Conservation (phyloP, 225 moss, liverwort and hornwort genomes). For the Straminergon stramineum region DNA sequence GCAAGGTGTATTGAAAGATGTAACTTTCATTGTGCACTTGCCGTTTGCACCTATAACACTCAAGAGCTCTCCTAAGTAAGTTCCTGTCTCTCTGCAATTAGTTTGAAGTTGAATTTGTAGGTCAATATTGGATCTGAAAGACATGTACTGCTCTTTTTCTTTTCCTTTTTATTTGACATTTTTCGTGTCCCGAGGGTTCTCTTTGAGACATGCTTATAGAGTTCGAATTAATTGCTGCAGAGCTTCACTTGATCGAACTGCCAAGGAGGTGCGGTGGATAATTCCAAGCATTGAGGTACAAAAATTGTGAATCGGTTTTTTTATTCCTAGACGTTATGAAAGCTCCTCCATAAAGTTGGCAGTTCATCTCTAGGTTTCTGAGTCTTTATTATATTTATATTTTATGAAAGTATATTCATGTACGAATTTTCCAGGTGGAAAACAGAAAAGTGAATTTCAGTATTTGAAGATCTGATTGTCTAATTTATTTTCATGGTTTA, state of each 20-base stretch:
- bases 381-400: neutral
- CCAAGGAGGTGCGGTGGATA: conserved; percentile 49
- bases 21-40: conserved; percentile 68
- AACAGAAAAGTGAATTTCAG: neutral
- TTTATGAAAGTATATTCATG: neutral
- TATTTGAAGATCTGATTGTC: neutral
- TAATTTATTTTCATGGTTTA: neutral
- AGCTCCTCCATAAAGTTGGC: neutral
- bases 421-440: neutral
- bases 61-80: conserved; percentile 87
- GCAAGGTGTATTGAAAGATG: conserved; percentile 74
- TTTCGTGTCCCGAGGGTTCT: neutral
- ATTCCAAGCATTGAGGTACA: conserved; percentile 51
- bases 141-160: neutral
- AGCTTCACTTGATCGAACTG: conserved; percentile 52
- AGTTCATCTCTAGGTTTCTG: neutral
- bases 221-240: conserved; percentile 8
- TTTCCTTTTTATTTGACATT: neutral
- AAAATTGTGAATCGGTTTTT: neutral
- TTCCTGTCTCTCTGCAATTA: neutral
- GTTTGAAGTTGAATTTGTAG: neutral
- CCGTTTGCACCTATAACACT: conserved; percentile 87
- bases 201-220: neutral
- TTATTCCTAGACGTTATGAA: neutral
- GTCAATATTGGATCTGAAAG: neutral